Evolutionary conservation across 768 basidiomycete genomes (phyloP).

Genomic region (Daedaleopsis sinensis): DNA sequence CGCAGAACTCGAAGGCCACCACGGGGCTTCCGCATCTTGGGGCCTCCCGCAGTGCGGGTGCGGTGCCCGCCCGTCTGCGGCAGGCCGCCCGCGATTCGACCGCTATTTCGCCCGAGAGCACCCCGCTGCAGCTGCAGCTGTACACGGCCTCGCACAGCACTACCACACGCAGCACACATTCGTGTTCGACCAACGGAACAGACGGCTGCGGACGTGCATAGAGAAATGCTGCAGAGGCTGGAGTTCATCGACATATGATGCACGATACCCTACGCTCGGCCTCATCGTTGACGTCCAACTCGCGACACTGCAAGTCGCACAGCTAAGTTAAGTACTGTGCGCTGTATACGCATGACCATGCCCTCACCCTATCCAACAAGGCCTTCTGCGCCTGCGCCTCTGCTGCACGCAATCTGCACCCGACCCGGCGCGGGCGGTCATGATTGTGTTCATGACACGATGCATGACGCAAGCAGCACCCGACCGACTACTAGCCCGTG

Average conservation of each 20-base stretch:
- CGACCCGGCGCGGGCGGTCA: not conserved
- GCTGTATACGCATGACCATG: not conserved
- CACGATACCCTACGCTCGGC: too few species aligned
- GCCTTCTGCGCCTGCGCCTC: too few species aligned
- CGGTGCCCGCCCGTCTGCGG: not conserved
- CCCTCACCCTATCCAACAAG: not conserved
- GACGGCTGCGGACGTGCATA: conserved; percentile 57
- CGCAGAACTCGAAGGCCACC: not conserved
- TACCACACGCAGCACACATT: conserved; percentile 75
- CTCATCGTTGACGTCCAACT: too few species aligned
- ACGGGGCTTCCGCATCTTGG: too few species aligned
- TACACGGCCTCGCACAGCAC: conserved; percentile 58
- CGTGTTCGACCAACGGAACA: conserved; percentile 54
- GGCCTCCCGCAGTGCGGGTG: not conserved
- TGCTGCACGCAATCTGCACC: not conserved
- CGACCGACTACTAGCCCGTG: not conserved
- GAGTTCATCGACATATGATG: too few species aligned
- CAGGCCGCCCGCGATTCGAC: conserved; percentile 5
- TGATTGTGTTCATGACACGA: not conserved
- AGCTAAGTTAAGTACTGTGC: too few species aligned
- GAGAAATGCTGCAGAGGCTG: conserved; percentile 84
- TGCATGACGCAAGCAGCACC: not conserved
- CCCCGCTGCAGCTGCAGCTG: conserved; percentile 25
- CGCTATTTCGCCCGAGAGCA: conserved; percentile 12
- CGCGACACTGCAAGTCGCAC: not conserved